Evolutionary conservation across 805 yeast genomes (phyloP).

Genomic region (Candida mattraensis): DNA sequence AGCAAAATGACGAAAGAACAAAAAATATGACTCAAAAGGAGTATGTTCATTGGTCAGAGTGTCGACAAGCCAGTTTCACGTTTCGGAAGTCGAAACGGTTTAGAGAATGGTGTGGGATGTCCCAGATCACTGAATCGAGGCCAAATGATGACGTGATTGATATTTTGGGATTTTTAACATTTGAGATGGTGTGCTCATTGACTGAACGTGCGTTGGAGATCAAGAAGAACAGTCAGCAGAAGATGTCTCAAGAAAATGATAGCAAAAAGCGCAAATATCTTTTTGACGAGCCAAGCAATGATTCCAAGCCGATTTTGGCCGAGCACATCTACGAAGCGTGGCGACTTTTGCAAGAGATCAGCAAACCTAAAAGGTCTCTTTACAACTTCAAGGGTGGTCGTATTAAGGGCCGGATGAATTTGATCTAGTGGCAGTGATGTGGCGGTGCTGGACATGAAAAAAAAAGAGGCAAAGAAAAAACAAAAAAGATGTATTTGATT

Average conservation of each 20-base stretch:
- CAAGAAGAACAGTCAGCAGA: slow-evolving; percentile 36
- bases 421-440: slow-evolving; percentile 29
- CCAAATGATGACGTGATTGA: slow-evolving; percentile 97
- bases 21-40: slow-evolving; percentile 93
- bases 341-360: slow-evolving; percentile 66
- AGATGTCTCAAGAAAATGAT: slow-evolving; percentile 27
- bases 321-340: slow-evolving; percentile 88
- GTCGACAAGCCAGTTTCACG: slow-evolving; percentile 96
- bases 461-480: too few relatives aligned
- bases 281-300: slow-evolving; percentile 88
- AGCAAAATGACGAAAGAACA: slow-evolving; percentile 93
- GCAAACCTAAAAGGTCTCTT: slow-evolving; percentile 59
- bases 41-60: slow-evolving; percentile 98
- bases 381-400: slow-evolving; percentile 74
- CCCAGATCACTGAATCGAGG: slow-evolving; percentile 79
- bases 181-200: slow-evolving; percentile 92
- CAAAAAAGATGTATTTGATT: too few relatives aligned
- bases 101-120: slow-evolving; percentile 93
- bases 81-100: slow-evolving; percentile 92
- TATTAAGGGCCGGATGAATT: slow-evolving; percentile 49
- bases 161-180: slow-evolving; percentile 90
- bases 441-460: slow-evolving; percentile 4
- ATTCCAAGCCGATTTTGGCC: slow-evolving; percentile 73
- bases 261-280: slow-evolving; percentile 53
- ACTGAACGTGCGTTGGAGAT: slow-evolving; percentile 89